Evolutionary conservation across 371 early-diverging fungal species (phyloP).

Genomic region (Rhizopus sp.): DNA sequence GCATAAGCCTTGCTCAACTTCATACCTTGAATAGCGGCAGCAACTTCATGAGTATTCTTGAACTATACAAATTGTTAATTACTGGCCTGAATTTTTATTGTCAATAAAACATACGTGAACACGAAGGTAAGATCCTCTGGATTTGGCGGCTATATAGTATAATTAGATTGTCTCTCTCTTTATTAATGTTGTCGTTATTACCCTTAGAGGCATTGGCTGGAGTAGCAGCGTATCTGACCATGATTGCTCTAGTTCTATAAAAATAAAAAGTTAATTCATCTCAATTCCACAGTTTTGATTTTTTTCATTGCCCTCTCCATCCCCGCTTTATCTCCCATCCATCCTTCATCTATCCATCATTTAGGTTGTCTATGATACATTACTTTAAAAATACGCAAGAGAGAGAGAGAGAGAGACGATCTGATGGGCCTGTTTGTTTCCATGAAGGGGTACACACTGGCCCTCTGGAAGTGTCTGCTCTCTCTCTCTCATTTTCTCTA

Average conservation of each 20-base stretch:
- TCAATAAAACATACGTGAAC: constrained; percentile 30
- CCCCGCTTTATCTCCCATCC: neutral
- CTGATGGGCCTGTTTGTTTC: neutral
- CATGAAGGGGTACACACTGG: neutral
- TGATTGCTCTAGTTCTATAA: constrained; percentile 28
- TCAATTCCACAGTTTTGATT: neutral
- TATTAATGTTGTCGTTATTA: constrained; percentile 20
- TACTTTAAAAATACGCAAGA: constrained; percentile 8
- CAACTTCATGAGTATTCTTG: constrained; percentile 99
- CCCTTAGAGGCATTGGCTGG: constrained; percentile 57
- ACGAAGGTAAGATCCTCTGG: constrained; percentile 43
- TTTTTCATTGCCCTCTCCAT: neutral
- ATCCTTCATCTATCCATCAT: neutral
- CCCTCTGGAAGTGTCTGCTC: neutral
- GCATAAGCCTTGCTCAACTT: constrained; percentile 92
- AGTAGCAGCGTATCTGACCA: constrained; percentile 65
- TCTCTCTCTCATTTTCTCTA: neutral
- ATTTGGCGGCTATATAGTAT: constrained; percentile 28
- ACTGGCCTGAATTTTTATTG: neutral
- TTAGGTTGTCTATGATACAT: neutral
- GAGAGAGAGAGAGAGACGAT: neutral
- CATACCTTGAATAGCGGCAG: constrained; percentile 93
- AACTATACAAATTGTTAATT: constrained; percentile 41
- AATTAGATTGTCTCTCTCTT: neutral
- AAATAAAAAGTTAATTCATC: neutral